Conservation (phyloP, 2,329 filamentous ascomycete genomes). For the Hypoxylon sp. region DNA sequence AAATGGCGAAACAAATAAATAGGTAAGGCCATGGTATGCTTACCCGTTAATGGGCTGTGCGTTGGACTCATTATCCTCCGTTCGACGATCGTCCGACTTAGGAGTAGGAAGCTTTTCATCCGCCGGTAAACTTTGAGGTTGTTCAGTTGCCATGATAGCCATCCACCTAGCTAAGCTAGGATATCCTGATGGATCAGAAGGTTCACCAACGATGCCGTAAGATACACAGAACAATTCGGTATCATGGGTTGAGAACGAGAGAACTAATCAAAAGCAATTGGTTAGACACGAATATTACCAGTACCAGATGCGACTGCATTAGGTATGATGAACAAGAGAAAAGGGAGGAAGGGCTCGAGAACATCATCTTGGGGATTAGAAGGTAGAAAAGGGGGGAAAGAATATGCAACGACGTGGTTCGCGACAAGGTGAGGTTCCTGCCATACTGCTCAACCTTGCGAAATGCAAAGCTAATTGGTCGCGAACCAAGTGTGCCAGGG, state of each 20-base stretch:
- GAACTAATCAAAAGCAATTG: conserved; percentile 1
- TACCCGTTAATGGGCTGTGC: conserved; percentile 65
- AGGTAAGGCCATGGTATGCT: conserved; percentile 54
- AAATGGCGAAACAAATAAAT: too few species aligned
- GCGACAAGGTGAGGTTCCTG: conserved; percentile 15
- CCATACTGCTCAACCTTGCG: conserved; percentile 39
- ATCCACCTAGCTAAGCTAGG: conserved; percentile 32
- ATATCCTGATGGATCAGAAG: background rate
- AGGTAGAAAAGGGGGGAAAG: background rate
- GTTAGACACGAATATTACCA: conserved; percentile 10
- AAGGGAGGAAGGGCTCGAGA: background rate
- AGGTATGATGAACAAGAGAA: background rate
- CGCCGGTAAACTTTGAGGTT: conserved; percentile 44
- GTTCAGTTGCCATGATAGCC: conserved; percentile 52
- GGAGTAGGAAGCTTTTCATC: conserved; percentile 41
- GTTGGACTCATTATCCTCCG: conserved; percentile 62
- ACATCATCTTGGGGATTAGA: background rate
- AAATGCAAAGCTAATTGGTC: conserved; percentile 38
- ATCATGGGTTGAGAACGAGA: conserved; percentile 12
- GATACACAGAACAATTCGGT: background rate
- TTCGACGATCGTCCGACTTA: conserved; percentile 53
- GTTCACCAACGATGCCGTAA: background rate
- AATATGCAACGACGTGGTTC: conserved; percentile 9
- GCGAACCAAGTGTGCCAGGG: conserved; percentile 18
- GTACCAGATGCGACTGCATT: background rate